Evolutionary conservation across 1,139 yeast genomes (phyloP), one percentile per base, ranked within the genome.

Genomic region (Zygoascus sp.): DNA sequence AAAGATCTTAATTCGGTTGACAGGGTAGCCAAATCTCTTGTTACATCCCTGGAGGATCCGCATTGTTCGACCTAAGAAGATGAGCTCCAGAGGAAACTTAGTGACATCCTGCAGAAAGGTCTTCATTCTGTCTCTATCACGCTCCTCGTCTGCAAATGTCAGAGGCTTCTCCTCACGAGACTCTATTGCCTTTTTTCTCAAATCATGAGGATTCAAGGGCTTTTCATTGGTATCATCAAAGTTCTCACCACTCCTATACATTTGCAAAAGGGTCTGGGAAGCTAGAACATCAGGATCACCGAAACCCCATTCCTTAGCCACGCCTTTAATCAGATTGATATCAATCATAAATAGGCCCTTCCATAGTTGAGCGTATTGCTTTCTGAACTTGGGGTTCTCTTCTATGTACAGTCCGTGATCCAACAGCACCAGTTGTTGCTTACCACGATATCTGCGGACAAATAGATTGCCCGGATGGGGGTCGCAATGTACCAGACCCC

Each of bases 381-480:
- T 56, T 45, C 80, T 69, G 58, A 85, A 80, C 43, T 68, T 63
- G 7, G 70, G 74, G 1, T 74, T 64, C 52, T 83, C 74, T 20
- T 69, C 66, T 17, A 83, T 77, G 59, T 83, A 84, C 30, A 85
- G 67, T 0, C 94, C 95, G 61, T 84, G 94, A 60, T 85, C 95
- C 41, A 85, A 66, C 40, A 85, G 68, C 27, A 85, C 88, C 47
- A 84, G 66, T 58, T 83, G 68, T 58, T 68, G 65, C 8, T 72
- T 71, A 1, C 62, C 56, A 1, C 57, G 54, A n/a, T 58, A 50
- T 23, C 68, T 59, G 37, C 88, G 66, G 2, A 80, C 77, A 49
- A 84, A 61, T 51, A 85, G 64, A 59, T 85, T 85, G 3, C 95
- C 95, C 1, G 94, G 94, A 59, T 85, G 95, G 5, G 92, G 87